Conservation (phyloP, 1,284 basidiomycete species). For the Moniliella sp. region DNA sequence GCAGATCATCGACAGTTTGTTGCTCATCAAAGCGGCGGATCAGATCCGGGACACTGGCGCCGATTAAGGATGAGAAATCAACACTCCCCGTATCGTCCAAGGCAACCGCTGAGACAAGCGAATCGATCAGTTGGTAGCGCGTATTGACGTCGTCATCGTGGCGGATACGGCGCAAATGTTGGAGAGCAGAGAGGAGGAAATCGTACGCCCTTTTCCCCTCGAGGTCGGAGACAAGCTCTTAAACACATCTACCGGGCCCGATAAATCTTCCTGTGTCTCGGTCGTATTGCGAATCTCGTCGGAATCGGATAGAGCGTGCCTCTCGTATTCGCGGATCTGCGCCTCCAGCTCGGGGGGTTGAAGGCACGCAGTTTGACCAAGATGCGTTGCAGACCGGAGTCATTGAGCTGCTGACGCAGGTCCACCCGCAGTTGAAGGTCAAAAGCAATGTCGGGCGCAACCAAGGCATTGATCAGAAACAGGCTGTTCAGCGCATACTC, state of each 20-base stretch:
- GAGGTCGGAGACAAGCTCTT: slow-evolving; percentile 52
- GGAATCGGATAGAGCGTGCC: slow-evolving; percentile 56
- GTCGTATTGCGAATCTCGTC: slow-evolving; percentile 52
- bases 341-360: slow-evolving; percentile 45
- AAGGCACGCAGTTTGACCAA: slow-evolving; percentile 51
- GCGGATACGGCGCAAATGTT: slow-evolving; percentile 70
- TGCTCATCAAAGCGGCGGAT: slow-evolving; percentile 77
- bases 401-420: slow-evolving; percentile 66
- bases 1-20: too few species aligned
- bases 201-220: slow-evolving; percentile 57
- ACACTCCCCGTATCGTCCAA: slow-evolving; percentile 55
- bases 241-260: slow-evolving; percentile 66
- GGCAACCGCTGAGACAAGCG: slow-evolving; percentile 70
- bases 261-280: slow-evolving; percentile 53
- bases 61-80: slow-evolving; percentile 60
- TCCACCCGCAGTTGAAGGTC: slow-evolving; percentile 56
- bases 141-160: slow-evolving; percentile 51
- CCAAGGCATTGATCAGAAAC: slow-evolving; percentile 22
- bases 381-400: slow-evolving; percentile 57
- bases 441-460: slow-evolving; percentile 23
- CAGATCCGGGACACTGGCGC: slow-evolving; percentile 67
- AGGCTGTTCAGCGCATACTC: slow-evolving; percentile 17
- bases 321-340: slow-evolving; percentile 49
- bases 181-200: slow-evolving; percentile 73
- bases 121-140: slow-evolving; percentile 77